These are phyloP conservation scores for Globisporangium heterothallicum DNA, from an alignment of 352 stramenopile species.

Conservation along the genomic window DNA sequence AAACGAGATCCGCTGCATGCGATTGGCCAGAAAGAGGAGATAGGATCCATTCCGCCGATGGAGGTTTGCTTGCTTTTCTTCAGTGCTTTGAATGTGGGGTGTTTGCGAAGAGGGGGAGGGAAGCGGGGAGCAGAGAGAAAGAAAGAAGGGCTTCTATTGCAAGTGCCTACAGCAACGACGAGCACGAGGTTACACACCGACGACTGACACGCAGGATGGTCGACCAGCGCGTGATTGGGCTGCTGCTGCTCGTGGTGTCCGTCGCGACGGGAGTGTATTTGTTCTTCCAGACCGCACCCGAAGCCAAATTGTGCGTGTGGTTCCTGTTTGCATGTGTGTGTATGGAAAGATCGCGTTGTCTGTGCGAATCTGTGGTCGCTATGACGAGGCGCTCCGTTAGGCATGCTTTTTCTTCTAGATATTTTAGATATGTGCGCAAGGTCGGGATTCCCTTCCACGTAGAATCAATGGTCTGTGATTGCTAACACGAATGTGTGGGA, in stretches of 20 bases:
- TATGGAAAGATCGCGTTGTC: neutral
- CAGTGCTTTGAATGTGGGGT: too few relatives aligned
- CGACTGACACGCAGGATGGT: neutral
- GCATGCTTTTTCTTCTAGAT: neutral
- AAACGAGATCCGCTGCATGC: neutral
- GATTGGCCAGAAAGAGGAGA: conserved; percentile 4
- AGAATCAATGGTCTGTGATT: too few relatives aligned
- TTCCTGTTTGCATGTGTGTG: neutral
- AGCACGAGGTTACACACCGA: too few relatives aligned
- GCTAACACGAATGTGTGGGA: neutral
- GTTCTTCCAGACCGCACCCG: conserved; percentile 65
- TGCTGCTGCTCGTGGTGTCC: conserved; percentile 36
- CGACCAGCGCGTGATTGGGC: conserved; percentile 27
- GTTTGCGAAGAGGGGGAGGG: neutral
- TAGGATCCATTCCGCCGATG: conserved; percentile 11
- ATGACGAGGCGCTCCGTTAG: too few relatives aligned
- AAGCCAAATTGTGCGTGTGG: conserved; percentile 63
- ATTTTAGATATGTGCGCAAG: neutral
- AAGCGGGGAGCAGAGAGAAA: conserved; percentile 3
- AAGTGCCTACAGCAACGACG: too few relatives aligned
- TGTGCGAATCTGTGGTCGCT: too few relatives aligned
- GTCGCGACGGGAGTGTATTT: conserved; percentile 45
- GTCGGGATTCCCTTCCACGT: too few relatives aligned
- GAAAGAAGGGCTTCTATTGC: too few relatives aligned
- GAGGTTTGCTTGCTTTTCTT: neutral